Evolutionary conservation across 2,329 filamentous ascomycete genomes (phyloP).

Genomic region (Fusarium transvaalense): DNA sequence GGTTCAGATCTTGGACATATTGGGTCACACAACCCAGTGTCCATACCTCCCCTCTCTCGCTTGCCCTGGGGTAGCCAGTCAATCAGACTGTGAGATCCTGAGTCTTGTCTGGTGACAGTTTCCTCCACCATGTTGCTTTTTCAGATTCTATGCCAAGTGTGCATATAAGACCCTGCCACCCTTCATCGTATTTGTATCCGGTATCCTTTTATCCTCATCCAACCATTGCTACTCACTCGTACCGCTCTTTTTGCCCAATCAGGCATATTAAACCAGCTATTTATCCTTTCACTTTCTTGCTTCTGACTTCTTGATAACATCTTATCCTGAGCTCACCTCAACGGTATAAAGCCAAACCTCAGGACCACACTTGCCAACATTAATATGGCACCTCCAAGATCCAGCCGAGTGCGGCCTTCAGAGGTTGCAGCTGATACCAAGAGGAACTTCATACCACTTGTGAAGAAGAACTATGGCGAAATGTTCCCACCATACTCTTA

Average conservation of each 20-base stretch:
- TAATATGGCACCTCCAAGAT: conserved; percentile 52
- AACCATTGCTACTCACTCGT: conserved; percentile 27
- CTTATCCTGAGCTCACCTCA: not conserved
- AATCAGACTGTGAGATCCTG: conserved; percentile 37
- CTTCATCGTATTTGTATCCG: conserved; percentile 30
- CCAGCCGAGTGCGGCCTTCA: conserved; percentile 56
- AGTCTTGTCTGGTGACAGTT: conserved; percentile 39
- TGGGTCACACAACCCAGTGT: conserved; percentile 52
- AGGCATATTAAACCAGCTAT: conserved; percentile 8
- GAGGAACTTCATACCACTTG: conserved; percentile 74
- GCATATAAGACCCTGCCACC: conserved; percentile 46
- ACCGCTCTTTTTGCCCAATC: conserved; percentile 5
- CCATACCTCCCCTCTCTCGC: conserved; percentile 51
- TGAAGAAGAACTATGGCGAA: conserved; percentile 67
- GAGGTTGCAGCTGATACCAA: conserved; percentile 82
- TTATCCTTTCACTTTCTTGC: conserved; percentile 10
- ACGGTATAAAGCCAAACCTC: conserved; percentile 7
- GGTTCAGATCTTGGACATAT: conserved; percentile 54
- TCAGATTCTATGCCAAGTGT: conserved; percentile 41
- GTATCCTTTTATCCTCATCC: conserved; percentile 22
- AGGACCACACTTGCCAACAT: conserved; percentile 10
- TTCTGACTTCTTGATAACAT: conserved; percentile 17
- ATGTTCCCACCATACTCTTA: conserved; percentile 70
- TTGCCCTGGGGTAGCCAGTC: conserved; percentile 37
- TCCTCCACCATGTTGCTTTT: conserved; percentile 46